Evolutionary conservation across 176 grass and related monocot genomes (phyloP), one percentile per base, ranked within the genome.

Genomic region (Rhynchospora tenuis): DNA sequence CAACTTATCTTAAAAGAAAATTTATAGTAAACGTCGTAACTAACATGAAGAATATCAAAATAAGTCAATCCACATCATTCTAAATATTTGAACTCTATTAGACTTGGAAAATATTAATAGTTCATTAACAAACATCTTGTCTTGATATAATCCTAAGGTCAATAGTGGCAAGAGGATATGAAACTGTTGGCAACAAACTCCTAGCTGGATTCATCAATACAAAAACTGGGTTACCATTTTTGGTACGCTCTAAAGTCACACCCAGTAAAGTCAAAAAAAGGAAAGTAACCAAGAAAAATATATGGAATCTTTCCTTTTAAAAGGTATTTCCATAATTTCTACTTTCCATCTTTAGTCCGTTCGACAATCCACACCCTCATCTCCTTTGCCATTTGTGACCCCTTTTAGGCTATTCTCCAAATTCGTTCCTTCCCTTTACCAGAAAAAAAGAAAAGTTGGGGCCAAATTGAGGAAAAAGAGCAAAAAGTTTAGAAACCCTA

Each of bases 301-400:
- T 76, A 64, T 80, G 55, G 83, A 59, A 46, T 22, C 60, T 80
- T 33, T 17, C 43, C 27, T 60, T 28, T 52, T 78, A 64, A 84
- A 47, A 19, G 77, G 54, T 9, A 26, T 16, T 51, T 46, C 44
- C 19, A 42, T 81, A n/a, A 78, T 19, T 65, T 84, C 31, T 75
- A 46, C 46, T 24, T 20, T 80, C 64, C 80, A 79, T 79, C 77
- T 88, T 59, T 52, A 72, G 64, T 73, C 73, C 67, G 27, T 33
- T 68, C 74, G 43, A 81, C 78, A 85, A 74, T 71, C 64, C 27
- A 72, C 60, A 27, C 16, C 82, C 66, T 63, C 70, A 33, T 74
- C 78, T 70, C 26, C 42, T 82, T 84, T 81, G 66, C 64, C 91
- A 91, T 83, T 89, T 93, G 91, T 91, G 77, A 83, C 44, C 81